A percentile compares a stretch with the other conserved stretches of the same genome.
These are phyloP conservation scores for Penicillium nucicola DNA, from an alignment of 495 filamentous ascomycete genomes.

Conservation along the genomic window DNA sequence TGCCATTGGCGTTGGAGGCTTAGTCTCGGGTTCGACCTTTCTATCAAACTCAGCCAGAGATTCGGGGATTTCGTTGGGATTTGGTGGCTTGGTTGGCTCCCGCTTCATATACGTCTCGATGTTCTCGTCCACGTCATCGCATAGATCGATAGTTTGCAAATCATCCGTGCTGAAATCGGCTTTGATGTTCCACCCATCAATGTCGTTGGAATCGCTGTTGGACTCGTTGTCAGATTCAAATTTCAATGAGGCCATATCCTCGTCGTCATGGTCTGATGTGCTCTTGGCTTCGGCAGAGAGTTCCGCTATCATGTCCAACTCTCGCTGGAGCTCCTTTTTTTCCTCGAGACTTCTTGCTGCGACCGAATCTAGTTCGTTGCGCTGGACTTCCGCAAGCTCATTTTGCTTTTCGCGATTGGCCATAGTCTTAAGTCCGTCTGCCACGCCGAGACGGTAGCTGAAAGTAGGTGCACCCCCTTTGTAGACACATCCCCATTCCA, in stretches of 20 bases:
- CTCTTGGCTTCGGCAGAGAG: too few species aligned
- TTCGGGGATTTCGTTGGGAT: background rate
- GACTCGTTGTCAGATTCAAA: background rate
- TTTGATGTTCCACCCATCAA: background rate
- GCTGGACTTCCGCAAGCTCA: constrained; percentile 15
- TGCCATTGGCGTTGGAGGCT: background rate
- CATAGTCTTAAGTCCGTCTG: constrained; percentile 20
- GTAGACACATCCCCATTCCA: constrained; percentile 21
- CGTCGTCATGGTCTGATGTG: too few species aligned
- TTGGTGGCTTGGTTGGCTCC: background rate
- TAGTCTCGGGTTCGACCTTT: background rate
- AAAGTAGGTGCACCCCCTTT: constrained; percentile 20
- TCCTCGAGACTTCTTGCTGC: constrained; percentile 14
- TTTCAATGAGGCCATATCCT: background rate
- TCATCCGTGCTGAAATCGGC: constrained; percentile 11
- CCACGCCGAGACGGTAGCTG: constrained; percentile 27
- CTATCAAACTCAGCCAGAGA: background rate
- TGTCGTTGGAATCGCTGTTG: background rate
- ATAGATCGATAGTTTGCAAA: constrained; percentile 5
- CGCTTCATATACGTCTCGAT: constrained; percentile 9
- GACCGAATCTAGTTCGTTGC: constrained; percentile 18
- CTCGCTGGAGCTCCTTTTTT: background rate
- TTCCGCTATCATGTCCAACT: background rate
- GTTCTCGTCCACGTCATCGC: constrained; percentile 8
- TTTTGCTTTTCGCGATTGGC: constrained; percentile 21